A percentile compares a stretch with the other conserved stretches of the same genome.
These are phyloP conservation scores for Gastroboletus turbinatus DNA, from an alignment of 1,284 basidiomycete species.

Conservation along the genomic window DNA sequence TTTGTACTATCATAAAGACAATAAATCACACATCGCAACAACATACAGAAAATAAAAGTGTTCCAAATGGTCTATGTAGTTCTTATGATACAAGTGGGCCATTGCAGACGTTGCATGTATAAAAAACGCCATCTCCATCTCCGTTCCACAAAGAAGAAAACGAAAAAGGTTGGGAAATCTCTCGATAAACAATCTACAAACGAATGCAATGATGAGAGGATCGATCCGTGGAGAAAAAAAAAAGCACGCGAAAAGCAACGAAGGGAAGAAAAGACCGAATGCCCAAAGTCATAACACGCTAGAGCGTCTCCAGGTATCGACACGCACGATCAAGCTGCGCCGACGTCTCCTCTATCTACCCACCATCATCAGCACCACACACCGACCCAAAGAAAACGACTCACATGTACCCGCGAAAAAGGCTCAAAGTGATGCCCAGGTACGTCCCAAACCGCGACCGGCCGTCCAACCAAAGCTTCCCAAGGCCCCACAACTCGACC, in stretches of 20 bases:
- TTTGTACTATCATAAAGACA: no score
- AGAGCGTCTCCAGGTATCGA: conserved; percentile 17
- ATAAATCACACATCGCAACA: neutral
- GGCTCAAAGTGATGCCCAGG: conserved; percentile 67
- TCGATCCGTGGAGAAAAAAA: neutral
- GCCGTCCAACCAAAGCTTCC: conserved; percentile 41
- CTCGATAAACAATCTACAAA: neutral
- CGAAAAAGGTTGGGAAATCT: neutral
- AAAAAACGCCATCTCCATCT: neutral
- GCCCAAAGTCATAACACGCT: neutral
- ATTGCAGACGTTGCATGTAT: neutral
- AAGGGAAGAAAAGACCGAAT: neutral
- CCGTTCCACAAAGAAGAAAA: neutral
- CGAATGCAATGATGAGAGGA: neutral
- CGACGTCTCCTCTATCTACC: conserved; percentile 26
- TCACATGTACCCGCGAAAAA: conserved; percentile 54
- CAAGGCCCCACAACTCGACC: conserved; percentile 43
- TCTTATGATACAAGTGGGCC: neutral
- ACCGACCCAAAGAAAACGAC: conserved; percentile 26
- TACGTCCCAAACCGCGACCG: conserved; percentile 51
- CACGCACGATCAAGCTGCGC: conserved; percentile 25
- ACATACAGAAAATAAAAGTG: neutral
- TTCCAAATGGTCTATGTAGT: neutral
- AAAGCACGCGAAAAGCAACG: neutral
- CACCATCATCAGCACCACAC: neutral